Base-by-base conservation (phyloP, 202 grass and related monocot genomes). In the Eragrostis tef region DNA sequence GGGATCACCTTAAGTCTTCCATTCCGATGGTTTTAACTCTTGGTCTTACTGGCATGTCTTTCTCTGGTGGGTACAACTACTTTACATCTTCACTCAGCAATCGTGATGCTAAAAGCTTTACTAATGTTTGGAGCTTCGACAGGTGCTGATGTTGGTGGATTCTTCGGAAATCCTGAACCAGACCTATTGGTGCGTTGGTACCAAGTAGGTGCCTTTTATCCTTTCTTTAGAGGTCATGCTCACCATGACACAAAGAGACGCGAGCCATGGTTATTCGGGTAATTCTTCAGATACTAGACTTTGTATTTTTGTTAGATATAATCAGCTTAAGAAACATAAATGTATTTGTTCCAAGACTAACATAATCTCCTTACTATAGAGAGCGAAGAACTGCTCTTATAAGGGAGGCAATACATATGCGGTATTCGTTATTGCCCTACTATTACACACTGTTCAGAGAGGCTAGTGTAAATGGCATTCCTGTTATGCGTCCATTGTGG, bases 191-290 rank as follows among this genome's bases (percentile, higher is more conserved):
- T 94, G 21, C 86, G 94, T 52, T 98, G 94, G 94, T 98, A 98
- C 79, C 94, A 98, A 86, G 86, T 98, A 21, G 94, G 90, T 82
- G 94, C 94, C 17, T 98, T 93, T 58, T 98, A 98, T 74, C 94
- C 94, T 86, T 98, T 98, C 79, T 98, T 98, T 46, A 91, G 94
- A 82, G 94, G 29, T 20, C 94, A 94, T 87, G 94, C 94, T 74
- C 94, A 98, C 84, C 94, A 92, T 82, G 94, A 98, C 67, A 98
- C 94, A 29, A 98, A 91, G 88, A 90, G 94, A 86, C 90, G 94
- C 31, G 94, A 98, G 56, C 94, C 94, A 81, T 94, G 94, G 94
- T 57, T 98, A 87, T 98, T 98, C 34, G 94, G 94, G 94, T 98
- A 98, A 85, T 74, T 46, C 27, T 49, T 73, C 59, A 80, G 52